phyloP scores from a whole-genome alignment of 2,329 filamentous ascomycete species.

The Malbranchea cinnamomea region DNA sequence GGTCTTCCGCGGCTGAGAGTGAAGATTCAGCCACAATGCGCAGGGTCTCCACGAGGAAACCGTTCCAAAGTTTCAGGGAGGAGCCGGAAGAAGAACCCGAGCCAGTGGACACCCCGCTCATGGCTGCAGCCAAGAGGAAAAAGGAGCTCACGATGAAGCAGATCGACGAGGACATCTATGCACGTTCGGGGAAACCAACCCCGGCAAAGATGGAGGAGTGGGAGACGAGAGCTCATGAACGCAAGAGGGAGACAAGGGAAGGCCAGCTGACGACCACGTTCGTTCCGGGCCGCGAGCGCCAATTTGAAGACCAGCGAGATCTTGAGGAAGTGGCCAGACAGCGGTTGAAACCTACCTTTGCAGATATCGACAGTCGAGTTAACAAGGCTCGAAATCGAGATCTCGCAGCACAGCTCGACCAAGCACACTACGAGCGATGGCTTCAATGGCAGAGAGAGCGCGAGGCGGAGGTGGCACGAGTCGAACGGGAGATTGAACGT shows the following conservation, averaged over 20 bases:
- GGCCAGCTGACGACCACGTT: slow-evolving; percentile 3
- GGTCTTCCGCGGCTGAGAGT: slow-evolving; percentile 45
- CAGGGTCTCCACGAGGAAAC: slow-evolving; percentile 48
- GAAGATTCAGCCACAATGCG: slow-evolving; percentile 43
- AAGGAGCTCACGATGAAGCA: slow-evolving; percentile 56
- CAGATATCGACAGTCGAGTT: slow-evolving; percentile 6
- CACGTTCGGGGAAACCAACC: slow-evolving; percentile 55
- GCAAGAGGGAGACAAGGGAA: slow-evolving; percentile 5
- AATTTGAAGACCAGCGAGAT: slow-evolving; percentile 55
- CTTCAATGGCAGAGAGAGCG: too few species aligned
- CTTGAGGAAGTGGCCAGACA: slow-evolving; percentile 57
- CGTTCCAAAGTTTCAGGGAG: slow-evolving; percentile 49
- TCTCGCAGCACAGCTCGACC: slow-evolving; percentile 7
- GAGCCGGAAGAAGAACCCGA: slow-evolving; percentile 59
- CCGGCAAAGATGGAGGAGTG: slow-evolving; percentile 54
- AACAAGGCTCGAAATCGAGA: slow-evolving; percentile 1
- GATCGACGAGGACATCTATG: slow-evolving; percentile 64
- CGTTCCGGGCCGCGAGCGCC: not conserved
- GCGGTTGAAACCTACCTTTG: slow-evolving; percentile 6
- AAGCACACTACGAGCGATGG: slow-evolving; percentile 3
- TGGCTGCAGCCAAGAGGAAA: slow-evolving; percentile 64
- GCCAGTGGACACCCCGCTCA: slow-evolving; percentile 53
- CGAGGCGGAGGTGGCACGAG: too few species aligned
- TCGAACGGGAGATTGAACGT: too few species aligned
- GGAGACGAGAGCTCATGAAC: slow-evolving; percentile 32